A percentile compares a stretch with the other conserved stretches of the same genome.
Evolutionary conservation across 306 rosid species (phyloP).

Genomic region (Vachellia pachyceras): DNA sequence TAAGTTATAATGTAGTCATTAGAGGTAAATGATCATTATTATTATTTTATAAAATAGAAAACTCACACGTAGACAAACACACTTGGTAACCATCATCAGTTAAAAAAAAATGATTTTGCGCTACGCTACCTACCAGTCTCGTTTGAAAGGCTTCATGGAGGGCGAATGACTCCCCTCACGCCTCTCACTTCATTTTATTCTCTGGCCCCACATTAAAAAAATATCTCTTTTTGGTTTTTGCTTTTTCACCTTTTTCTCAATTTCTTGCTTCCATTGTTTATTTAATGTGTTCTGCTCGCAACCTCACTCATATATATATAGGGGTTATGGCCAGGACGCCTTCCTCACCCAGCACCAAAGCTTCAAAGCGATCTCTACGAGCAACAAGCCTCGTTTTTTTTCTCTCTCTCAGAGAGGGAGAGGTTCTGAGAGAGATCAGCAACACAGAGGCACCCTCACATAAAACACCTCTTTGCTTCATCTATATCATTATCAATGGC

Average conservation of each 20-base stretch:
- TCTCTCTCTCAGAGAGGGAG: neutral
- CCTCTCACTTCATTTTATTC: slow-evolving; percentile 17
- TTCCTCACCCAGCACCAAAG: slow-evolving; percentile 34
- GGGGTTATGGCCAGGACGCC: slow-evolving; percentile 3
- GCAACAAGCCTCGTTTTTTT: neutral
- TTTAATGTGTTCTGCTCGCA: neutral
- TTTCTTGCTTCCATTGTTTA: neutral
- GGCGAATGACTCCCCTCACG: slow-evolving; percentile 33
- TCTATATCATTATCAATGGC: slow-evolving; percentile 42
- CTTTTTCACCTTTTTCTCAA: neutral
- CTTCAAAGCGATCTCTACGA: neutral
- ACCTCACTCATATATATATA: slow-evolving; percentile 37
- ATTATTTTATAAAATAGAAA: no score
- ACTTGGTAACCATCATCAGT: slow-evolving; percentile 3
- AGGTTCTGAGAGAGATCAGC: neutral
- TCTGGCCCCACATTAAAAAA: neutral
- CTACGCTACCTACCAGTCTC: slow-evolving; percentile 61
- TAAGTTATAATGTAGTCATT: no score
- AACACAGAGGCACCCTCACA: neutral
- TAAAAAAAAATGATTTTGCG: slow-evolving; percentile 55
- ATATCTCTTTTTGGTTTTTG: neutral
- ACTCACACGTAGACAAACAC: neutral
- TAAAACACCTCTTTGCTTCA: neutral
- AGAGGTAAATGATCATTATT: no score
- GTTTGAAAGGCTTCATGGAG: slow-evolving; percentile 45